Percentiles rank a stretch among this genome's conserved stretches.
Evolutionary conservation across 106 monocot genomes (phyloP).

Genomic region (Dactylorhiza incarnata): DNA sequence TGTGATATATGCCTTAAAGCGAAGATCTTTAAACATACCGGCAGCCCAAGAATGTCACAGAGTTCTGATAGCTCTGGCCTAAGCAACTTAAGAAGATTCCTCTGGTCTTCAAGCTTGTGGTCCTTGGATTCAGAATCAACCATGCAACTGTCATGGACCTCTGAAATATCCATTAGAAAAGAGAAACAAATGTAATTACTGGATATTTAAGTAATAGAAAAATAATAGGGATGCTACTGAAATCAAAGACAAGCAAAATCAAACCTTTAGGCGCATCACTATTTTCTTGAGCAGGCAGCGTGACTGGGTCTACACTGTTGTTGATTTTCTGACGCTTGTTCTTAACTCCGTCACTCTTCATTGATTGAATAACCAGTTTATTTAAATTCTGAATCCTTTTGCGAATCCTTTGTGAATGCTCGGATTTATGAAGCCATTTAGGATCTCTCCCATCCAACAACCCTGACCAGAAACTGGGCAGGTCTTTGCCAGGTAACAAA

Average conservation of each 20-base stretch:
- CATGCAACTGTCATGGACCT: conserved; percentile 8
- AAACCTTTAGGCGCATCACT: not conserved
- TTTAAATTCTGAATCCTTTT: conserved; percentile 31
- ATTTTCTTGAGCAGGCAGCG: conserved; percentile 4
- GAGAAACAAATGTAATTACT: conserved; percentile 6
- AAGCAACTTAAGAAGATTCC: conserved; percentile 37
- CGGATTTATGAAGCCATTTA: conserved; percentile 49
- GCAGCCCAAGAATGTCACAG: conserved; percentile 47
- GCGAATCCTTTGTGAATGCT: conserved; percentile 36
- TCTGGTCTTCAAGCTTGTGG: conserved; percentile 31
- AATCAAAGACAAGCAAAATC: not conserved
- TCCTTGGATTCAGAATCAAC: conserved; percentile 28
- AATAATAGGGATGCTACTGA: not conserved
- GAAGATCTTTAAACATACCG: conserved; percentile 31
- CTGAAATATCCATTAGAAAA: conserved; percentile 14
- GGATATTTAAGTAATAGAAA: not conserved
- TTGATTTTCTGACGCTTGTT: conserved; percentile 42
- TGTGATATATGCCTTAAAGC: not conserved
- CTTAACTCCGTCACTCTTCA: conserved; percentile 41
- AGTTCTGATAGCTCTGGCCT: conserved; percentile 62
- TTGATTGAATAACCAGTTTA: conserved; percentile 4
- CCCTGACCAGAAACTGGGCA: conserved; percentile 56
- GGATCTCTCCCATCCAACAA: conserved; percentile 53
- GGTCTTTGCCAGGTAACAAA: conserved; percentile 36
- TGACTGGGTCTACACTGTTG: conserved; percentile 13